These are phyloP conservation scores for Poteriospumella lacustris DNA, from an alignment of 108 stramenopile species.

Conservation along the genomic window DNA sequence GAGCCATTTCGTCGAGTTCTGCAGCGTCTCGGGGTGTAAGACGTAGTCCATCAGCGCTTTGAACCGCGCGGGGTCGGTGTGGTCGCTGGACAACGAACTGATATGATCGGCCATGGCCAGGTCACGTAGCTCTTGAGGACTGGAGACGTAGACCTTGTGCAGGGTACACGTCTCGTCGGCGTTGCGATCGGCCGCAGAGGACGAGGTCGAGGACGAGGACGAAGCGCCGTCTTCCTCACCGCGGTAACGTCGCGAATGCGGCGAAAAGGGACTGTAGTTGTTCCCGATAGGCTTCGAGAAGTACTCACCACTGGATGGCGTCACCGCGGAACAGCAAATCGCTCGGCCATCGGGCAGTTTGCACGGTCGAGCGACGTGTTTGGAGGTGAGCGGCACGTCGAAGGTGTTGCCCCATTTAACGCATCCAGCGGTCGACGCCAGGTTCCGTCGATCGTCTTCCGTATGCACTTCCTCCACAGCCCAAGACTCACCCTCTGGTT, in stretches of 20 bases:
- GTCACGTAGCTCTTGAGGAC: background rate
- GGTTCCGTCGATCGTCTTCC: too few relatives aligned
- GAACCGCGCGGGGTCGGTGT: background rate
- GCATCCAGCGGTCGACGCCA: too few relatives aligned
- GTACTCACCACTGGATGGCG: background rate
- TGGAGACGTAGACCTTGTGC: slow-evolving; percentile 17
- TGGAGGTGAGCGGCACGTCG: background rate
- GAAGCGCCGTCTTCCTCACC: too few relatives aligned
- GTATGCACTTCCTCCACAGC: too few relatives aligned
- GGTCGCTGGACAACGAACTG: background rate
- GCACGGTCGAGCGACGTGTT: background rate
- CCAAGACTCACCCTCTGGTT: too few relatives aligned
- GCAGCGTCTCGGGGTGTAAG: background rate
- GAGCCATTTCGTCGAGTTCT: slow-evolving; percentile 14
- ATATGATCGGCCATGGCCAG: background rate
- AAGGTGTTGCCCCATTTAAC: slow-evolving; percentile 29
- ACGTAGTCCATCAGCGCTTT: background rate
- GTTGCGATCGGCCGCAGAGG: background rate
- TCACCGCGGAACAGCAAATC: slow-evolving; percentile 16
- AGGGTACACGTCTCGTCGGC: background rate
- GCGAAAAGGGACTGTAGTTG: background rate
- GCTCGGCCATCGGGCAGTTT: slow-evolving; percentile 1
- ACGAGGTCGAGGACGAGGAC: background rate
- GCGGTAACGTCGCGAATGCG: too few relatives aligned
- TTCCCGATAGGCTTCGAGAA: background rate